Percentiles rank a stretch among this genome's conserved stretches.
Evolutionary conservation across 192 early-diverging fungal species (phyloP).

Genomic region (Allomyces arbusculus): DNA sequence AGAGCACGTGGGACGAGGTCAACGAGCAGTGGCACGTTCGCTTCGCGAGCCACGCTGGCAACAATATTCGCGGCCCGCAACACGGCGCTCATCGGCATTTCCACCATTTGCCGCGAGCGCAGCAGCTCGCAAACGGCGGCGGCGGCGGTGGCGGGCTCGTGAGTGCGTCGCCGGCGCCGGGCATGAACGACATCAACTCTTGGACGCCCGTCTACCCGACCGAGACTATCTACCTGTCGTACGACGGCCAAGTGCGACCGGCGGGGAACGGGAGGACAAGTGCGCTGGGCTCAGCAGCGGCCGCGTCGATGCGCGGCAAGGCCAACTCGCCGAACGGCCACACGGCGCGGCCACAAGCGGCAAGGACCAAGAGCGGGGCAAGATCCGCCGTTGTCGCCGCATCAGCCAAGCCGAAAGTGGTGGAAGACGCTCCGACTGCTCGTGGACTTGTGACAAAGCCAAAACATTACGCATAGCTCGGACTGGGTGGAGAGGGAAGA

Average conservation of each 20-base stretch:
- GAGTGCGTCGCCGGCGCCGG: slow-evolving; percentile 1
- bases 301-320: slow-evolving; percentile 11
- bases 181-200: background rate
- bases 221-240: slow-evolving; percentile 1
- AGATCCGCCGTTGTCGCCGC: background rate
- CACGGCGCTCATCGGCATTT: slow-evolving; percentile 21
- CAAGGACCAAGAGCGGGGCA: slow-evolving; percentile 2
- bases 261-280: background rate
- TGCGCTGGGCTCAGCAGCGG: slow-evolving; percentile 1
- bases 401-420: background rate
- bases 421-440: slow-evolving; percentile 10
- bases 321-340: slow-evolving; percentile 1
- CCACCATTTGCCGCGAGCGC: slow-evolving; percentile 4
- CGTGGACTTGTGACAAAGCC: slow-evolving; percentile 12
- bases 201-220: background rate
- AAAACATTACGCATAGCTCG: slow-evolving; percentile 10
- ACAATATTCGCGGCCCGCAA: slow-evolving; percentile 29
- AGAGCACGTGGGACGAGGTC: slow-evolving; percentile 32
- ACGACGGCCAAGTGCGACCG: background rate
- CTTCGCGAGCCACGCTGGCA: slow-evolving; percentile 33
- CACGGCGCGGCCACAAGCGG: background rate
- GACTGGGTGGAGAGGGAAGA: too few relatives aligned
- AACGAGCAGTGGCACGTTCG: slow-evolving; percentile 33
- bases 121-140: background rate
- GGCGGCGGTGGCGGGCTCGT: slow-evolving; percentile 14